Base-by-base conservation (phyloP, 1,284 basidiomycete species). In the Pyrrhoderma noxium region DNA sequence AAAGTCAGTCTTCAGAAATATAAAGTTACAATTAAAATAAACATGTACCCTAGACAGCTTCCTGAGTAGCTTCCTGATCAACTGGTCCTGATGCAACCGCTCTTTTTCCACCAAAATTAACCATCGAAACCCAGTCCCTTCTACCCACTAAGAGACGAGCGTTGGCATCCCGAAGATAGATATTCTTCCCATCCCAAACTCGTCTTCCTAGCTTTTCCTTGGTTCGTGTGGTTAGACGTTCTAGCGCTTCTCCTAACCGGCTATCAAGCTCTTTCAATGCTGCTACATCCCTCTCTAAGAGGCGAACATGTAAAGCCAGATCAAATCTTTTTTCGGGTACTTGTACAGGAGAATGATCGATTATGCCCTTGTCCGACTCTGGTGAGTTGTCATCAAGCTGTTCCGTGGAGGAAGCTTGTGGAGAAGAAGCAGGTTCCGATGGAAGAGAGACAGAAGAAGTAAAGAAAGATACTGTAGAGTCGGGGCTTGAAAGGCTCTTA, bases 161-260 rank as follows among this genome's bases (percentile, higher is more conserved):
- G 3, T 47, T 50, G n/a, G 58, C 56, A 16, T 62, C 60, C 19
- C 61, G 62, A 43, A 87, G 46, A 58, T 73, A 89, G 2, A 88
- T 58, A 51, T 78, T 67, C 62, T 77, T 78, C 25, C 64, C 70
- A 7, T 55, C 61, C 84, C 83, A 88, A 2, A 89, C 76, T 16
- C 86, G 76, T 13, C 86, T 75, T 2, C 82, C 83, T 11, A 87
- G 65, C 25, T 75, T 71, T 65, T 89, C 85, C 65, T 85, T 85
- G 16, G 77, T 51, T 21, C 84, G 75, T 54, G 80, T 75, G 1
- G 68, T 67, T 19, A 69, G 74, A n/a, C 82, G 76, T 4, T 66
- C 71, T 8, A 78, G 58, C 2, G 75, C 64, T 9, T 67, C 64
- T n/a, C 68, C 65, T 11, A 78, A 63, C 19, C 68, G 68, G 18